Evolutionary conservation across 345 rosid genomes (phyloP), one percentile per base, ranked within the genome.

Genomic region (Eucalyptus shirleyi): DNA sequence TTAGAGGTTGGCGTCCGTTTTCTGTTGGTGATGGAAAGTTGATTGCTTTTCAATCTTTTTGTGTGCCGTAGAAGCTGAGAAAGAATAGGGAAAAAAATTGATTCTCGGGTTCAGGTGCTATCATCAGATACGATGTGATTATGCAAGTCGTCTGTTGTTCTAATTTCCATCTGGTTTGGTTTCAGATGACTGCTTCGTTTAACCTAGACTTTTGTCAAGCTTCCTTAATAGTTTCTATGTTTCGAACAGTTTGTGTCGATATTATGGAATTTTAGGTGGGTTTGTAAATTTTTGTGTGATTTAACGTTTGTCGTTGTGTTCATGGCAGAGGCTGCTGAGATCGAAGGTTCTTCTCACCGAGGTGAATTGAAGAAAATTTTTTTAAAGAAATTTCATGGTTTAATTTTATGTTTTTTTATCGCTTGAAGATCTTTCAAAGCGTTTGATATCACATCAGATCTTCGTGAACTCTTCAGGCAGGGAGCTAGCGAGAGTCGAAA

Each of bases 401-500:
- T 23, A 24, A 56, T 24, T 56, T 56, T 24, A 56, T 56, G 62
- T 56, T 56, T 56, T 56, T 11, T 17, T 40, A 53, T 60, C 34
- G 19, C n/a, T 40, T 77, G 49, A 44, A 37, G 42, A 18, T 50
- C 30, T 53, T 34, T 5, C 3, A 12, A 11, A 30, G 65, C 26
- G 28, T 55, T 21, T 18, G 50, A 65, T 89, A 19, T 19, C 40
- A 23, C 8, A 47, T 6, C 21, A 34, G 37, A 87, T 37, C 86
- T 50, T 88, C 40, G 3, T 49, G 56, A 88, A 60, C 77, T 55
- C 32, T 92, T 37, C 87, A 98, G 99, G 97, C 93, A 92, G 93
- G 89, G 94, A 91, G 87, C 96, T 98, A 87, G 98, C 92, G 50
- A 96, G 93, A 92, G 97, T 98, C 86, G 97, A 92, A 90, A 92